Base-by-base conservation (phyloP, 495 filamentous ascomycete genomes). In the Neurospora sp. region DNA sequence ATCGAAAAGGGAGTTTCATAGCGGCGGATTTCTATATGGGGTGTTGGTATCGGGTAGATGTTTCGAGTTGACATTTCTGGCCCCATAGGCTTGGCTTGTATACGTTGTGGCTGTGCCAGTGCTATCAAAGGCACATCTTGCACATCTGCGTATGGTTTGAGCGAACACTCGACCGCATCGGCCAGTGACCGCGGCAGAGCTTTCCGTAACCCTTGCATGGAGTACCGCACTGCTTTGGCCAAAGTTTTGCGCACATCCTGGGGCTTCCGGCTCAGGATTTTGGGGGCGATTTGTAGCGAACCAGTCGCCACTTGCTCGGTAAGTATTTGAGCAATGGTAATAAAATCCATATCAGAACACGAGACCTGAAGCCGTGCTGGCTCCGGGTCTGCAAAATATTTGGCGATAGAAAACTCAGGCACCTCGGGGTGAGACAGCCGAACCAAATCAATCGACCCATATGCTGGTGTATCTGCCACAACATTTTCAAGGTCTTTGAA, bases 21-120 rank as follows among this genome's bases (percentile, higher is more conserved):
- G 2, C 95, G 89, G 49, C 92, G 91, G 20, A 98, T 82, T 62
- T 93, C 92, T 37, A 97, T 78, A 78, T 94, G 91, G 4, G 93
- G 93, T 5, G 88, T 85, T 10, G 85, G 82, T 10, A 89, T 83
- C 62, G 81, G 78, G 70, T 86, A 87, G n/a, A 87, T 78, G 73
- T 83, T 80, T 39, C 78, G 82, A 31, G 77, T 80, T 69, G 81
- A 78, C 39, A 78, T 78, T 18, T 84, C 84, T 35, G 78, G 78
- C 6, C 78, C 80, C 4, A 77, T 72, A 5, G 84, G 85, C 41
- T 85, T 80, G 49, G 84, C 82, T 62, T 85, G 84, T 46, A 86
- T 75, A n/a, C 86, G 80, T 23, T 79, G 82, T 38, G 82, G 82
- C 70, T 84, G 86, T 9, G 79, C 80, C 2, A 83, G 72, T 6